Conservation (phyloP, 495 filamentous ascomycete genomes). For the Niebla homalea region DNA sequence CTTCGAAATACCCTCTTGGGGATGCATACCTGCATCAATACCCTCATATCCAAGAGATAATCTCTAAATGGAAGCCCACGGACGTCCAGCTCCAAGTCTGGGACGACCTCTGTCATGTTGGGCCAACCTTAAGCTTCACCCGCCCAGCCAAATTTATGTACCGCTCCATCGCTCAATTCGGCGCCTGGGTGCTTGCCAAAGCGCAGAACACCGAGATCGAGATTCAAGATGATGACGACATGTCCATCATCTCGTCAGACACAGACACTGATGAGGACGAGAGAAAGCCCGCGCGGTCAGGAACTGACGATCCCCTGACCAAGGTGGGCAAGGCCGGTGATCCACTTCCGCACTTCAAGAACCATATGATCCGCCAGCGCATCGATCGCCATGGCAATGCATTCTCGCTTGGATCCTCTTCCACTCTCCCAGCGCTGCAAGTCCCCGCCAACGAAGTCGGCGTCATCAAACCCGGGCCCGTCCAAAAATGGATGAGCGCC, state of each 20-base stretch:
- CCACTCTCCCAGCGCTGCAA: conserved; percentile 46
- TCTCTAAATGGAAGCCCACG: conserved; percentile 61
- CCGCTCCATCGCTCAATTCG: conserved; percentile 77
- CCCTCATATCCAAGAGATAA: conserved; percentile 36
- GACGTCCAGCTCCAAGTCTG: conserved; percentile 94
- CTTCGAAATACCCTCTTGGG: conserved; percentile 54
- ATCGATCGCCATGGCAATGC: conserved; percentile 65
- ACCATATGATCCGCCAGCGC: conserved; percentile 83
- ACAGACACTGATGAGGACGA: conserved; percentile 31
- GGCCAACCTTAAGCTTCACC: conserved; percentile 80
- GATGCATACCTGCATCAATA: conserved; percentile 51
- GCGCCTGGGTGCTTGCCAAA: conserved; percentile 73
- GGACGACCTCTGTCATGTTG: conserved; percentile 89
- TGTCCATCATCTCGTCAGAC: conserved; percentile 57
- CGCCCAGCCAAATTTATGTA: conserved; percentile 93
- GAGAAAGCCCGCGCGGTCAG: conserved; percentile 13
- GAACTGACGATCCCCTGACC: conserved; percentile 18
- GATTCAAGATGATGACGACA: conserved; percentile 61
- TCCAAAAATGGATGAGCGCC: conserved; percentile 67
- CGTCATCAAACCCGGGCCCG: conserved; percentile 62
- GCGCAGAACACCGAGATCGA: conserved; percentile 70
- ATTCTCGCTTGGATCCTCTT: conserved; percentile 46
- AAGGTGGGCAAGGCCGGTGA: conserved; percentile 71
- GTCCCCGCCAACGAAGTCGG: conserved; percentile 55
- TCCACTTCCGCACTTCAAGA: conserved; percentile 58